These are phyloP conservation scores for Pseudocercospora cruenta DNA, from an alignment of 2,329 filamentous ascomycete genomes.

Conservation along the genomic window DNA sequence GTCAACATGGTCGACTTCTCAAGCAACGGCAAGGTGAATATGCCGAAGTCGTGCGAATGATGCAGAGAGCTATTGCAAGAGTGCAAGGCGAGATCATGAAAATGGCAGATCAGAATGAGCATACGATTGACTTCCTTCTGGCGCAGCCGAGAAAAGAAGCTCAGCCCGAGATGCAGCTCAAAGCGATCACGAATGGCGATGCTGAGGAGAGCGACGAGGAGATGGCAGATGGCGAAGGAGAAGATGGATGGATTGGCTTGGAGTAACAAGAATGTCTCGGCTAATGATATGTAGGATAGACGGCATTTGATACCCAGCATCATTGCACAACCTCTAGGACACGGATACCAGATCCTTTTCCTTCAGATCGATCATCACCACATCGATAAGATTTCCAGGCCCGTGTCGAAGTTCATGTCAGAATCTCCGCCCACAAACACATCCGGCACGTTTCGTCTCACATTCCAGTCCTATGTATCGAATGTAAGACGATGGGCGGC, in stretches of 20 bases:
- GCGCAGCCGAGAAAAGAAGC: slow-evolving; percentile 34
- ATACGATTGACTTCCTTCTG: slow-evolving; percentile 83
- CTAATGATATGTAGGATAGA: neutral
- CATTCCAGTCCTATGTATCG: too few species aligned
- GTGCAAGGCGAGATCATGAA: slow-evolving; percentile 82
- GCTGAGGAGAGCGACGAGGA: slow-evolving; percentile 22
- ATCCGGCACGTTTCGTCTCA: too few species aligned
- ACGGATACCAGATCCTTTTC: too few species aligned
- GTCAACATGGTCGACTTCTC: slow-evolving; percentile 82
- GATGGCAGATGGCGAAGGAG: slow-evolving; percentile 40
- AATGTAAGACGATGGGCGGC: too few species aligned
- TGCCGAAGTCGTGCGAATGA: slow-evolving; percentile 80
- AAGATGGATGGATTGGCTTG: slow-evolving; percentile 40
- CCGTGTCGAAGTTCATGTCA: too few species aligned
- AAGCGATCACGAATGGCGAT: slow-evolving; percentile 25
- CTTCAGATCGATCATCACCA: too few species aligned
- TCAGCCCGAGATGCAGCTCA: slow-evolving; percentile 18
- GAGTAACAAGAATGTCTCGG: slow-evolving; percentile 24
- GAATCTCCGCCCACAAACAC: too few species aligned
- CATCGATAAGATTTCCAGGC: too few species aligned
- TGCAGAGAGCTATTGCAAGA: slow-evolving; percentile 76
- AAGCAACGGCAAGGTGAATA: slow-evolving; percentile 78
- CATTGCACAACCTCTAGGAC: too few species aligned
- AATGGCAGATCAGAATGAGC: slow-evolving; percentile 79
- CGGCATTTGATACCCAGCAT: slow-evolving; percentile 1